A percentile compares a stretch with the other conserved stretches of the same genome.
phyloP scores from a whole-genome alignment of 2,329 filamentous ascomycete species.

The Nemania serpens region DNA sequence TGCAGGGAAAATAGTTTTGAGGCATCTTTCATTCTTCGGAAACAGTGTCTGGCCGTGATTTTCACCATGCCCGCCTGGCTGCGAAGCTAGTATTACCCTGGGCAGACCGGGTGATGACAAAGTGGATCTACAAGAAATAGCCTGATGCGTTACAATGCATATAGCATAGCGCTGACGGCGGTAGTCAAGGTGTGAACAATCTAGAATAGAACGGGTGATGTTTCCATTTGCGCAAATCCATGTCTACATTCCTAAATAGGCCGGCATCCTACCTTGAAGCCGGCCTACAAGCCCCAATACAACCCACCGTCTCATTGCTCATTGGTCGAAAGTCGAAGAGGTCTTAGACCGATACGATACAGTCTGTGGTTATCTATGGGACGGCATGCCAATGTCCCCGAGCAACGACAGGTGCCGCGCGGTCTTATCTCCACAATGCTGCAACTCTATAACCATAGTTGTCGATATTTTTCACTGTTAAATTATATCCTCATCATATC shows the following conservation, averaged over 20 bases:
- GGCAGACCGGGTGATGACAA: constrained; percentile 9
- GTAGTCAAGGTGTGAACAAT: constrained; percentile 7
- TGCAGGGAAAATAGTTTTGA: neutral
- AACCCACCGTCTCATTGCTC: constrained; percentile 8
- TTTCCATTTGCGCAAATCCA: neutral
- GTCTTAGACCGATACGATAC: neutral
- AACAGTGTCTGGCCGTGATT: neutral
- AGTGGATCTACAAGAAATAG: constrained; percentile 4
- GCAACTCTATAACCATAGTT: neutral
- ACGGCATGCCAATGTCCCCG: neutral
- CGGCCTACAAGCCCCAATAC: neutral
- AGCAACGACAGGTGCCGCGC: neutral
- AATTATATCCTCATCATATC: neutral
- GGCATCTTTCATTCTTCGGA: neutral
- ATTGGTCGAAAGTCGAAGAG: neutral
- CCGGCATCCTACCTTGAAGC: constrained; percentile 4
- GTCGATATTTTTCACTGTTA: neutral
- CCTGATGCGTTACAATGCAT: constrained; percentile 18
- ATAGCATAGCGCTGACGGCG: neutral
- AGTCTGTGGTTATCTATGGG: neutral
- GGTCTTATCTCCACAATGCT: constrained; percentile 7
- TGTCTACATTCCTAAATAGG: constrained; percentile 20
- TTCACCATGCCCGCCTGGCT: neutral
- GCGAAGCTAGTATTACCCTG: neutral
- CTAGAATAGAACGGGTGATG: neutral